Base-by-base conservation (phyloP, 2,329 filamentous ascomycete genomes). In the Onygenales sp. region DNA sequence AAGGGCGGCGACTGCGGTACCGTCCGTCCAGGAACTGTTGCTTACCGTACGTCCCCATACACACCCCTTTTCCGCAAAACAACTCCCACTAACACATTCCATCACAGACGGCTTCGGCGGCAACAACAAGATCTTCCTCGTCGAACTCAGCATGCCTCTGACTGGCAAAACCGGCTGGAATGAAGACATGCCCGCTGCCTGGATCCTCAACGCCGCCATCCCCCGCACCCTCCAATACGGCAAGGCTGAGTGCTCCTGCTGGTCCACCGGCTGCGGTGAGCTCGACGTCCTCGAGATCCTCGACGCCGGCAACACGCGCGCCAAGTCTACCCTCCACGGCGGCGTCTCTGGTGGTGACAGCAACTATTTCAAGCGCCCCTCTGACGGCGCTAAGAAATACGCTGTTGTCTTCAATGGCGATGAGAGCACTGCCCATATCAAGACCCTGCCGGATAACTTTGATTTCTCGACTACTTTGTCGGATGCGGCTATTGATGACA, bases 211-310 rank as follows among this genome's bases (percentile, higher is more conserved):
- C 70, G 83, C 81, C 14, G 77, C 81, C 56, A 87, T 91, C 56
- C 82, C 86, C 31, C 82, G 83, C 56, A 83, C 84, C 4, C 72
- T 78, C 4, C 86, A 90, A 67, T 90, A 90, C 71, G 77, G 77
- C 57, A 70, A 73, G 47, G 66, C 72, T 6, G 67, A 71, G 2
- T 91, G 87, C 75, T 86, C 81, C 55, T 91, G 87, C 76, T 90
- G 86, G 86, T 69, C 68, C 10, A 75, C 64, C 62, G 82, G 81
- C 39, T 90, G 87, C 65, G 86, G 85, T 61, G 87, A 92, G 71
- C 80, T 86, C 57, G 87, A 92, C 63, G 76, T 90, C 52, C 83
- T 85, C 62, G 87, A 91, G 71, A 77, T 87, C 27, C 79, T 91
- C 42, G 75, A 78, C 56, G 66, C 76, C 0, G 86, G 86, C 32